Evolutionary conservation across 768 basidiomycete genomes (phyloP).

Genomic region (Lactarius evosmus): DNA sequence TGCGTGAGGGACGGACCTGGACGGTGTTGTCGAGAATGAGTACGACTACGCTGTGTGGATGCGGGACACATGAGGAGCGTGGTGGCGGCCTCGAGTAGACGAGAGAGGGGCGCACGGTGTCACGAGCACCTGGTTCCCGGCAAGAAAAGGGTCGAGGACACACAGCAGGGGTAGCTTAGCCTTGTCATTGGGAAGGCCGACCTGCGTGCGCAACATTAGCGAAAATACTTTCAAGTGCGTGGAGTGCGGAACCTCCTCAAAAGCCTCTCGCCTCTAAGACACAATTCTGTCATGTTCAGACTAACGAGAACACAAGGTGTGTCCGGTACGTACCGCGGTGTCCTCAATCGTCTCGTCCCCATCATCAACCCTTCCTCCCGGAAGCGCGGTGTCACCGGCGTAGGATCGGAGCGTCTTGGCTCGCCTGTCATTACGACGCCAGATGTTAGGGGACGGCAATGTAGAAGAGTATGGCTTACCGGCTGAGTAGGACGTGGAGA

Average conservation of each 20-base stretch:
- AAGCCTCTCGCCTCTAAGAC: conserved; percentile 76
- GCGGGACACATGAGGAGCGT: not conserved
- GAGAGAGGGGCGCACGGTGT: conserved; percentile 64
- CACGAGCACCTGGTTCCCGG: conserved; percentile 68
- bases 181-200: conserved; percentile 75
- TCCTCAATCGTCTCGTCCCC: conserved; percentile 69
- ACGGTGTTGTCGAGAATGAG: conserved; percentile 77
- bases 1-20: conserved; percentile 43
- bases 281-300: conserved; percentile 5
- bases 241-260: conserved; percentile 64
- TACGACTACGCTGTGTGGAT: conserved; percentile 65
- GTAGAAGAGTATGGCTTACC: conserved; percentile 44
- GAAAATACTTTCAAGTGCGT: not conserved
- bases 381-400: conserved; percentile 85
- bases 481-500: conserved; percentile 78
- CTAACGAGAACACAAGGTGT: not conserved
- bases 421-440: conserved; percentile 46
- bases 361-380: conserved; percentile 78
- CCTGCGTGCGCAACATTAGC: conserved; percentile 43
- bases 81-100: not conserved
- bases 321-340: conserved; percentile 59
- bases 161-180: conserved; percentile 72
- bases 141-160: conserved; percentile 73
- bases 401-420: conserved; percentile 70
- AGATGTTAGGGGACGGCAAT: not conserved